Base-by-base conservation (phyloP, 83 land plant species). In the Thuja plicata region DNA sequence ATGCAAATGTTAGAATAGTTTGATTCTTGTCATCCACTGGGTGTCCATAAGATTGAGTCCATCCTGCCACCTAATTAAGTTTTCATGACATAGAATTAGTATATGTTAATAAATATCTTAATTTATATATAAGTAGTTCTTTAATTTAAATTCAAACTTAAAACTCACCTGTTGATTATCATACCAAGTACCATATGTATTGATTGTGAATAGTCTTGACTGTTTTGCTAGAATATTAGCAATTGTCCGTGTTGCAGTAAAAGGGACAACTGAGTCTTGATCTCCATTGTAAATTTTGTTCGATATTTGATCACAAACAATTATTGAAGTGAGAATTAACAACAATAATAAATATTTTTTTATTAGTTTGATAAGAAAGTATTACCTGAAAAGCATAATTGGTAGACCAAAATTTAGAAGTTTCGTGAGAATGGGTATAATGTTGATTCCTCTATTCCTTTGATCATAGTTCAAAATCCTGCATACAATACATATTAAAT, bases 251-350 rank as follows among this genome's bases (percentile, higher is more conserved):
- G 93, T 93, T 48, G 87, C 89, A 13, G 89, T 85, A 37, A 91
- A 89, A 12, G 93, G 89, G 1, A 93, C 91, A 24, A 87, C 86
- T 89, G 92, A 86, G 81, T 93, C 94, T 43, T 89, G 88, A 45
- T 93, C 93, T 10, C 94, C 94, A 89, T 92, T 46, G 48, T 46
- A 8, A 8, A 46, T 46, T 46, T 46, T 8, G 8, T 46, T 46
- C 8, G 48, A 46, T 46, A 90, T 71, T 71, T 71, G 0, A n/a
- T 7, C 30, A 8, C 6, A 71, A 1, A 43, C 2, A 43, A 43
- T 3, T 43, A 3, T 43, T 43, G 87, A 89, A 92, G 30, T 90
- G 80, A 92, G 80, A 88, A 40, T 2, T 73, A 73, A n/a, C 21
- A 73, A 12, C 0, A 73, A 73, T 73, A 30, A 30, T 73, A 43